These are phyloP conservation scores for Arabidopsis thaliana DNA, from an alignment of 345 rosid genomes.

Conservation along the genomic window DNA sequence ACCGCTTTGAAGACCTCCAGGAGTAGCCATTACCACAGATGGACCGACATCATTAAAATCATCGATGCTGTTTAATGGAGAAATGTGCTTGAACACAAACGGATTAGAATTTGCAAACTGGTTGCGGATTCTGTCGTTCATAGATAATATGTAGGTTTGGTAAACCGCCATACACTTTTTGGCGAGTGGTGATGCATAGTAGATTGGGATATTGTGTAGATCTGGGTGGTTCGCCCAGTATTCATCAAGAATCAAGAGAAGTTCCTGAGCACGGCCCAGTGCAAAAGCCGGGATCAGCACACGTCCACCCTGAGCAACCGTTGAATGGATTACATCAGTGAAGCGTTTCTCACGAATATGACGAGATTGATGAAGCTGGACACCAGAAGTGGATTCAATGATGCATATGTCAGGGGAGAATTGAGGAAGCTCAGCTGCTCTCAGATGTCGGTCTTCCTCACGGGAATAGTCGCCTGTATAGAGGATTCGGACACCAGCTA, in stretches of 20 bases:
- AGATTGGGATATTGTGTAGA: conserved; percentile 87
- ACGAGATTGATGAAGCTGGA: conserved; percentile 94
- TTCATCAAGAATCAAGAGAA: conserved; percentile 84
- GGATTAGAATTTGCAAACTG: conserved; percentile 95
- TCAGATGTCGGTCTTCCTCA: conserved; percentile 93
- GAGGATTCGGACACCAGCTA: conserved; percentile 90
- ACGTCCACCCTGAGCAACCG: conserved; percentile 89
- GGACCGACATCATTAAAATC: conserved; percentile 89
- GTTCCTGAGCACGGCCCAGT: conserved; percentile 87
- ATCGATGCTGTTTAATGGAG: conserved; percentile 80
- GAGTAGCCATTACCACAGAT: conserved; percentile 95
- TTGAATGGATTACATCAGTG: conserved; percentile 89
- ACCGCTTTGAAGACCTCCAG: conserved; percentile 91
- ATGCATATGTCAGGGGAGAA: conserved; percentile 96
- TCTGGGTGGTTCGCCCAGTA: conserved; percentile 90
- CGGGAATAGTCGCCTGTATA: conserved; percentile 97
- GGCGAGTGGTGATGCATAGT: conserved; percentile 96
- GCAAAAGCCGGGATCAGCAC: conserved; percentile 87
- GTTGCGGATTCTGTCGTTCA: conserved; percentile 91
- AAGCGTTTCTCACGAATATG: conserved; percentile 90
- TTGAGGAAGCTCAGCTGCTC: conserved; percentile 95
- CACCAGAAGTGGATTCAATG: conserved; percentile 95
- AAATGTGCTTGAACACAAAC: conserved; percentile 89
- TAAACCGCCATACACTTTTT: conserved; percentile 96
- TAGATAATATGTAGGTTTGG: conserved; percentile 92